A percentile compares a stretch with the other conserved stretches of the same genome.
These are phyloP conservation scores for Sicyos baderoa DNA, from an alignment of 306 rosid genomes.

Conservation along the genomic window DNA sequence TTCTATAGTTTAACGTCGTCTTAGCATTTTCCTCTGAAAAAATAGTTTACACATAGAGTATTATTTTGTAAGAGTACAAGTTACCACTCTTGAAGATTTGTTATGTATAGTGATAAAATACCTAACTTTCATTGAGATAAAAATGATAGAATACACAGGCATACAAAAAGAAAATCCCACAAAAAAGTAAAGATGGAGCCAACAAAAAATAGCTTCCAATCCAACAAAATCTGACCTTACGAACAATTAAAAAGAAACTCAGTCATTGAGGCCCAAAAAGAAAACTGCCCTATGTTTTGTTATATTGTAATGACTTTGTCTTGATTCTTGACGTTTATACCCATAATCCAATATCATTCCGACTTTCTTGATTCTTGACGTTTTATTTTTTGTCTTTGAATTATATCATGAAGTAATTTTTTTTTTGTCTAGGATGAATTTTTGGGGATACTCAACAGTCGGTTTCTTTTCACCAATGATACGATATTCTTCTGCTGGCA, in stretches of 20 bases:
- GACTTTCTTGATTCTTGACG: background rate
- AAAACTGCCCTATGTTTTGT: too few relatives aligned
- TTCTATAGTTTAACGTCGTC: background rate
- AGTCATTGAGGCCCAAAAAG: too few relatives aligned
- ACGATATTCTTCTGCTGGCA: constrained; percentile 79
- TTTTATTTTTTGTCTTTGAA: background rate
- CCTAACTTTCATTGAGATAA: too few relatives aligned
- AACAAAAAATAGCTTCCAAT: too few relatives aligned
- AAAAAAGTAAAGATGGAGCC: too few relatives aligned
- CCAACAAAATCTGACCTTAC: too few relatives aligned
- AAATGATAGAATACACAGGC: too few relatives aligned
- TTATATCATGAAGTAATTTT: background rate
- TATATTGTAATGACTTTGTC: constrained; percentile 1
- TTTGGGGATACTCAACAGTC: constrained; percentile 97
- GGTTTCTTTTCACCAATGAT: constrained; percentile 90
- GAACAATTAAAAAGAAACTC: too few relatives aligned
- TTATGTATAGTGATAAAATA: background rate
- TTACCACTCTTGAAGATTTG: background rate
- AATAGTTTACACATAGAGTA: background rate
- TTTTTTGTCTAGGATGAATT: constrained; percentile 59
- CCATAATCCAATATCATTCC: background rate
- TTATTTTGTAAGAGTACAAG: background rate
- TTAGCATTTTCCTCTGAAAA: background rate
- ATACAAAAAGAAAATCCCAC: too few relatives aligned
- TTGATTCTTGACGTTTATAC: too few relatives aligned